These are phyloP conservation scores for Rhodocollybia butyracea DNA, from an alignment of 768 basidiomycete species.

Conservation along the genomic window DNA sequence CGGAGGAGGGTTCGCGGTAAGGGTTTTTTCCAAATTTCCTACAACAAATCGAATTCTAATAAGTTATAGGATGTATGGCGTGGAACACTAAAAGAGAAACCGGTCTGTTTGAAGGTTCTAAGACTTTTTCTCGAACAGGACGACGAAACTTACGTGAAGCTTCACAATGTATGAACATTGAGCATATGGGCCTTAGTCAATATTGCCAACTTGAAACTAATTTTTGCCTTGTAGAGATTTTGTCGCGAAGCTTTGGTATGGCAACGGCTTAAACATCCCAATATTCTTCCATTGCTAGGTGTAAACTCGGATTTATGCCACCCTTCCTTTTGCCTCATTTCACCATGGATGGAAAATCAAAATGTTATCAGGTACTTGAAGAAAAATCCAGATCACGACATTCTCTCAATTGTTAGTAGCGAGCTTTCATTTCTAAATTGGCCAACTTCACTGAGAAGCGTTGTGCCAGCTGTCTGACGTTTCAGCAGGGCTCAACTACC, in stretches of 20 bases:
- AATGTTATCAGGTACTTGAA: background rate
- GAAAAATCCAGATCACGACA: background rate
- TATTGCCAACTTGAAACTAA: background rate
- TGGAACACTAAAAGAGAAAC: background rate
- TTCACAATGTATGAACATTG: background rate
- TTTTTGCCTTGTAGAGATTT: background rate
- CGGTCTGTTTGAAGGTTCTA: background rate
- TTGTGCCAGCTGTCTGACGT: constrained; percentile 1
- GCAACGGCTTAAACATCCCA: too few species aligned
- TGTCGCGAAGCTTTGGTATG: background rate
- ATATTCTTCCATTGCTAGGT: too few species aligned
- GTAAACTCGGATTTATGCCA: background rate
- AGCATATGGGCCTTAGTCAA: background rate
- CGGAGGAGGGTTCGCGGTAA: too few species aligned
- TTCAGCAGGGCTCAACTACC: constrained; percentile 20
- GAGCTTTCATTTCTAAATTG: background rate
- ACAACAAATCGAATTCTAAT: too few species aligned
- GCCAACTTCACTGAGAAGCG: background rate
- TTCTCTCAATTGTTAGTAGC: background rate
- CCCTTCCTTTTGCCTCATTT: background rate
- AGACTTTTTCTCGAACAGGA: background rate
- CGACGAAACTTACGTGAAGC: too few species aligned
- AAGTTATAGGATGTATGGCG: constrained; percentile 9
- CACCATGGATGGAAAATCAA: background rate
- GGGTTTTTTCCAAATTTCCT: too few species aligned